phyloP scores from a whole-genome alignment of 306 rosid genomes.

The Coriaria nepalensis region DNA sequence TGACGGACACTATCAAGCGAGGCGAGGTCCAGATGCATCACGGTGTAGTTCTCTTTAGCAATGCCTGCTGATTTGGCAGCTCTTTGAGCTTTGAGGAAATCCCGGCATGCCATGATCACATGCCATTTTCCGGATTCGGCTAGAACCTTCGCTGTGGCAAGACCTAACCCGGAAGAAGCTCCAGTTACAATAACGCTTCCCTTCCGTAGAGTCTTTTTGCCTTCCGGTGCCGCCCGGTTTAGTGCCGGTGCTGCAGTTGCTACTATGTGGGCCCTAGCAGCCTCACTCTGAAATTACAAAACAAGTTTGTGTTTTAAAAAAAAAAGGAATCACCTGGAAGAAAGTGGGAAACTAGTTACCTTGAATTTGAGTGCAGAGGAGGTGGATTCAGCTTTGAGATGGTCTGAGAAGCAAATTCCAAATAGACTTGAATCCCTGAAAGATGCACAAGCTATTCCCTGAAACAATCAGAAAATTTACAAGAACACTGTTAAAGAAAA shows the following conservation, averaged over 20 bases:
- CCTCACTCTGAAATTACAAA: conserved; percentile 30
- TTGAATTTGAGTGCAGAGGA: conserved; percentile 63
- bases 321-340: not conserved
- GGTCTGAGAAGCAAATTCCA: conserved; percentile 60
- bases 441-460: conserved; percentile 54
- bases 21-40: conserved; percentile 94
- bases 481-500: too few relatives aligned
- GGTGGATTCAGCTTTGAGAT: conserved; percentile 51
- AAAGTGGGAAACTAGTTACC: conserved; percentile 24
- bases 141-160: conserved; percentile 89
- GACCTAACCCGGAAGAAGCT: conserved; percentile 93
- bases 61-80: conserved; percentile 93
- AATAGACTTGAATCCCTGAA: conserved; percentile 64
- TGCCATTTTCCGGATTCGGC: conserved; percentile 99
- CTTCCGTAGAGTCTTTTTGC: conserved; percentile 82
- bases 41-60: conserved; percentile 57
- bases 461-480: conserved; percentile 12
- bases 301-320: not conserved
- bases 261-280: conserved; percentile 55
- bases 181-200: conserved; percentile 85
- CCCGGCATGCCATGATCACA: conserved; percentile 96
- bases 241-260: conserved; percentile 56
- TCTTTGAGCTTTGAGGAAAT: conserved; percentile 89
- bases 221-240: conserved; percentile 42
- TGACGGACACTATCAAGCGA: conserved; percentile 91